Base-by-base conservation (phyloP, 2,329 filamentous ascomycete genomes). In the Hypomyces rosellus region DNA sequence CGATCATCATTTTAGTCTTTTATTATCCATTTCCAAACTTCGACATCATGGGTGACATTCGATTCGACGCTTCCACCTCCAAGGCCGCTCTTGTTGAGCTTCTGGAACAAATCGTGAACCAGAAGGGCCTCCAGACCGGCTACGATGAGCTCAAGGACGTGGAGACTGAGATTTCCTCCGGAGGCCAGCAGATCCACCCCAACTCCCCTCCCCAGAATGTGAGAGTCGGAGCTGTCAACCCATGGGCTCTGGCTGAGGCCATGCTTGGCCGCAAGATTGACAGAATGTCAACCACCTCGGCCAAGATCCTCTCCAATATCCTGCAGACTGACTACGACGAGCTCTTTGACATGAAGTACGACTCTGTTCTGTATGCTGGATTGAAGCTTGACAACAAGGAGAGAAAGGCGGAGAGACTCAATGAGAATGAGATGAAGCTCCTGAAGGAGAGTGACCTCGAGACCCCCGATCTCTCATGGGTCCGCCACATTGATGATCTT, bases 241-340 rank as follows among this genome's bases (percentile, higher is more conserved):
- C 72, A 2, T 74, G 70, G 52, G 70, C 72, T 15, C 63, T 74
- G 12, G 68, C 67, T 3, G 72, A 74, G 61, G 68, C 70, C 18
- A 63, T 74, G 47, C 58, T 74, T 30, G 69, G 70, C 50, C 67
- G 70, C 49, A 67, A 62, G 48, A 62, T 74, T 16, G 67, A 74
- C 56, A 61, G 64, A n/a, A 54, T 58, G 42, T 69, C 67, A 25
- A 58, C 65, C 16, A 59, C 59, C 16, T 59, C 65, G 0, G 60
- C 65, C 18, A 57, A 60, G 13, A 64, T 75, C 50, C 55, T 75
- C 25, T 64, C 68, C 43, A 69, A 69, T 45, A 65, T 72, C 30
- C 64, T 74, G 20, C 70, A 74, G 61, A 74, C 70, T 15, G 71
- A 74, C 58, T 74, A 74, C 49, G 68, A 73, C 44, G 72, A 74